These are phyloP conservation scores for Metarhizium brunneum DNA, from an alignment of 2,329 filamentous ascomycete species.

Conservation along the genomic window DNA sequence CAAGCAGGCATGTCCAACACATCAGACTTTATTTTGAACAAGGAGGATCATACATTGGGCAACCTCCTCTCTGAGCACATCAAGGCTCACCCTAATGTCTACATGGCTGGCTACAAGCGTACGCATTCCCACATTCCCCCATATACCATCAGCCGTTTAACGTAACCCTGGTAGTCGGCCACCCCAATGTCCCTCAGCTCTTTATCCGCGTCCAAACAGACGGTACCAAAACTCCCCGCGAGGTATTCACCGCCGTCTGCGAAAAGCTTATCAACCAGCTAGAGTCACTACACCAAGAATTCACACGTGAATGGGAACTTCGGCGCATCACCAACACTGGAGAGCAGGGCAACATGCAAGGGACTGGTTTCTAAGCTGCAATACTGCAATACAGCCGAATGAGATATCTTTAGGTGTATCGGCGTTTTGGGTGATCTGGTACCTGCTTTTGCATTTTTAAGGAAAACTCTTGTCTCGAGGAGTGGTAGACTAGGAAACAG, in stretches of 20 bases:
- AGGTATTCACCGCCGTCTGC: constrained; percentile 73
- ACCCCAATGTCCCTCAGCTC: constrained; percentile 53
- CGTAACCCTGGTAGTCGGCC: constrained; percentile 30
- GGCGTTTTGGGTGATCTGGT: constrained; percentile 15
- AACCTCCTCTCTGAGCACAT: constrained; percentile 84
- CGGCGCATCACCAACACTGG: constrained; percentile 71
- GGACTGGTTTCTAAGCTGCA: constrained; percentile 20
- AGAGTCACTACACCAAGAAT: constrained; percentile 71
- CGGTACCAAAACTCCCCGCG: constrained; percentile 77
- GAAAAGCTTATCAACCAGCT: constrained; percentile 76
- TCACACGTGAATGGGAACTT: constrained; percentile 86
- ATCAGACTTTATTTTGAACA: constrained; percentile 91
- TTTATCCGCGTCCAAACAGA: constrained; percentile 84
- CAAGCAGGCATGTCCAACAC: constrained; percentile 71
- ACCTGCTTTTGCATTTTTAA: constrained; percentile 1
- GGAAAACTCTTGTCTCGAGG: background rate
- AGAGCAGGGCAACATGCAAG: constrained; percentile 40
- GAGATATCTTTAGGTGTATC: constrained; percentile 6
- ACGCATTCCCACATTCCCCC: constrained; percentile 25
- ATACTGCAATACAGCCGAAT: background rate
- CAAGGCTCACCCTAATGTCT: constrained; percentile 71
- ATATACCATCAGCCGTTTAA: constrained; percentile 13
- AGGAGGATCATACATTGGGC: constrained; percentile 92
- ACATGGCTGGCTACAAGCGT: constrained; percentile 91
- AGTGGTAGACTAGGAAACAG: too few species aligned